Evolutionary conservation across 805 yeast genomes (phyloP), one percentile per base, ranked within the genome.

Genomic region (Clavispora santaluciae): DNA sequence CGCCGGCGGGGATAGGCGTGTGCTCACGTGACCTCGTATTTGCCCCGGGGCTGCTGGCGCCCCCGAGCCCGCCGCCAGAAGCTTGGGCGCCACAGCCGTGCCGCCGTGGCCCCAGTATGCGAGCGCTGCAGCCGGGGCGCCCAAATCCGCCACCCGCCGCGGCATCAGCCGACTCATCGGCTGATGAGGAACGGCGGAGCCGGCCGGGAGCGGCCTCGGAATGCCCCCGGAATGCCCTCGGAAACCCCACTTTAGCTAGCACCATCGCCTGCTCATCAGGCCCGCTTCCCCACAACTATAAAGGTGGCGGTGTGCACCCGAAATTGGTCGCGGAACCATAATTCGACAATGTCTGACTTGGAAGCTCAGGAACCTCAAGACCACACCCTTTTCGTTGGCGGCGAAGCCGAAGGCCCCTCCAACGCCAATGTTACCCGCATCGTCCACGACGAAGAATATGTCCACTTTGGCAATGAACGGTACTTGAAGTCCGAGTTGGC

Each of bases 391-490:
- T 45, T 51, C 15, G 42, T 60, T 17, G 44, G 37, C n/a, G 30
- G 22, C 13, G 48, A 54, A 16, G 46, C 45, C 36, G 34, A 23
- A 9, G 29, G 35, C 25, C 35, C 45, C 17, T 28, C 39, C 35
- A 42, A 26, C 21, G 40, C 33, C 16, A 34, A 37, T 15, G 49
- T 66, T 35, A 62, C 70, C 23, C 59, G 62, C 38, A 60, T 68
- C 25, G 50, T 48, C 15, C 57, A 64, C 41, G 83, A 80, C 51
- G 79, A 79, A 31, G 83, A 83, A 35, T 81, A 78, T 56, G 70
- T 87, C 42, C 78, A 70, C 47, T 76, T 87, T 49, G 96, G 95
- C 4, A 73, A 79, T 53, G 80, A 83, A 46, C 81, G 76, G 59
- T 87, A 83, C 46, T 69, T 78, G 41, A 76, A 73, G 51, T 60